Evolutionary conservation across 805 yeast species (phyloP).

Genomic region (Starmerella sirachaensis): DNA sequence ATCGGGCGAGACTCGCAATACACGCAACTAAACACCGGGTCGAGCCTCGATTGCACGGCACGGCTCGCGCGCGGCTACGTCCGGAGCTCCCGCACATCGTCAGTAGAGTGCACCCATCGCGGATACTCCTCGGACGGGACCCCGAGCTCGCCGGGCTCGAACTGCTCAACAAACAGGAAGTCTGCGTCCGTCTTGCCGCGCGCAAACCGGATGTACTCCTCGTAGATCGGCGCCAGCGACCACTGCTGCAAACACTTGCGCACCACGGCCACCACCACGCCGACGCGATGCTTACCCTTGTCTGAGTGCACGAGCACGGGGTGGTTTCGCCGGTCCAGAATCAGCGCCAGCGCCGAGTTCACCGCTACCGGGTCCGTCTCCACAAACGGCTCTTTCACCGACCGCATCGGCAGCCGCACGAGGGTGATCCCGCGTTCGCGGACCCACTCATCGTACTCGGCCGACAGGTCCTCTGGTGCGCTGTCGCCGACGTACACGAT

Average conservation of each 20-base stretch:
- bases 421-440: slow-evolving; percentile 40
- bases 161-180: slow-evolving; percentile 65
- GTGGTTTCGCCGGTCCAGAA: slow-evolving; percentile 45
- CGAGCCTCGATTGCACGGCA: too few species aligned
- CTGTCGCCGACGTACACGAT: slow-evolving; percentile 57
- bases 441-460: slow-evolving; percentile 63
- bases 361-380: slow-evolving; percentile 49
- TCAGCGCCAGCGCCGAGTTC: slow-evolving; percentile 29
- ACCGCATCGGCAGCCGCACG: slow-evolving; percentile 51
- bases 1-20: too few species aligned
- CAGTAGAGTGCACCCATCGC: slow-evolving; percentile 43
- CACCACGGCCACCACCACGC: slow-evolving; percentile 84
- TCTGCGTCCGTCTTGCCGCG: slow-evolving; percentile 90
- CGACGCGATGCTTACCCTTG: slow-evolving; percentile 95
- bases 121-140: slow-evolving; percentile 45
- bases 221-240: slow-evolving; percentile 86
- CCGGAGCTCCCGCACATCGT: too few species aligned
- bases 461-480: slow-evolving; percentile 36
- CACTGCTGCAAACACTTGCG: slow-evolving; percentile 81
- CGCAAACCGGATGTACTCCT: slow-evolving; percentile 86
- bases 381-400: slow-evolving; percentile 63
- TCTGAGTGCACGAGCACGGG: slow-evolving; percentile 87
- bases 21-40: too few species aligned
- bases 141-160: slow-evolving; percentile 46
- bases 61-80: too few species aligned